A percentile compares a stretch with the other conserved stretches of the same genome.
Conservation (phyloP, 2,329 filamentous ascomycete species). For the Botryotinia narcissicola region DNA sequence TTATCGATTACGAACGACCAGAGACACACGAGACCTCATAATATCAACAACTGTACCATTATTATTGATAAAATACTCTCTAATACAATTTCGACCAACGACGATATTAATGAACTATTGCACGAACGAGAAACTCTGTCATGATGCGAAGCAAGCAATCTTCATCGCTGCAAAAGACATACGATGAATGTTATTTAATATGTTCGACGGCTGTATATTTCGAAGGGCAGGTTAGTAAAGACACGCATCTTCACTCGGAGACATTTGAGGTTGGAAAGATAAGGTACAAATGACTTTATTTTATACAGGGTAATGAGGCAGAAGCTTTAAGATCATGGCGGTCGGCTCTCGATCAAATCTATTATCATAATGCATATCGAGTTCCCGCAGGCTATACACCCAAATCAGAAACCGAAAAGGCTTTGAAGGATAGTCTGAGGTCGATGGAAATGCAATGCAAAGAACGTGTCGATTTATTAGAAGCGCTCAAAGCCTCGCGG, state of each 20-base stretch:
- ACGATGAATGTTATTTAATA: constrained; percentile 92
- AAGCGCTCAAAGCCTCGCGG: constrained; percentile 70
- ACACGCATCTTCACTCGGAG: neutral
- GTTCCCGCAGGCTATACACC: constrained; percentile 67
- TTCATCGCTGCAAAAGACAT: constrained; percentile 88
- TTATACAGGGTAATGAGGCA: constrained; percentile 74
- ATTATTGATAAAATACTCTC: neutral
- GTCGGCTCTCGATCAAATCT: constrained; percentile 82
- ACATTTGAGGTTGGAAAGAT: neutral
- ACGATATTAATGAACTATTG: neutral
- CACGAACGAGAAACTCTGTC: constrained; percentile 21
- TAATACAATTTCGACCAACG: neutral
- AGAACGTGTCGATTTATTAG: constrained; percentile 84
- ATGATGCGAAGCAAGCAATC: constrained; percentile 57
- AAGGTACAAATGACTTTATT: neutral
- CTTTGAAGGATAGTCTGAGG: constrained; percentile 75
- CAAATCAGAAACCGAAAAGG: constrained; percentile 78
- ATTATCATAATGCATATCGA: constrained; percentile 77
- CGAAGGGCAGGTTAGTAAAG: constrained; percentile 71
- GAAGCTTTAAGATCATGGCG: constrained; percentile 92
- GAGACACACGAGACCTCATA: constrained; percentile 8
- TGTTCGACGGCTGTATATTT: constrained; percentile 97
- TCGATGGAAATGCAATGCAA: constrained; percentile 89
- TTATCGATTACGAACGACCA: constrained; percentile 9
- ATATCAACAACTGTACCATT: neutral